A percentile compares a stretch with the other conserved stretches of the same genome.
phyloP scores from a whole-genome alignment of 495 filamentous ascomycete species.

The Gamarada debralockiae region DNA sequence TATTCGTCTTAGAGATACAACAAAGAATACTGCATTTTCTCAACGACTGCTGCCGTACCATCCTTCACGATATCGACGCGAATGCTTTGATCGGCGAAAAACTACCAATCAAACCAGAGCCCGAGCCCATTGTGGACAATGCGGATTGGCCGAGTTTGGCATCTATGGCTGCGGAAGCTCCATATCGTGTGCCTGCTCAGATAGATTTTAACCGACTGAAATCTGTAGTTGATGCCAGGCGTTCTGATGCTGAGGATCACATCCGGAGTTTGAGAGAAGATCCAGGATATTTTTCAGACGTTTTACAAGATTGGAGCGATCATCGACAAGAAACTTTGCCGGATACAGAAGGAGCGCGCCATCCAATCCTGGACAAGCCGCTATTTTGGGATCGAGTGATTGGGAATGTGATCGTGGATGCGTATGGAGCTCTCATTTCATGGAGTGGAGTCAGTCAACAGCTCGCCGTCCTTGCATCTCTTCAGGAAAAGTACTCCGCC shows the following conservation, averaged over 20 bases:
- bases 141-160: constrained; percentile 29
- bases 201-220: constrained; percentile 38
- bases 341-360: constrained; percentile 23
- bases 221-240: constrained; percentile 32
- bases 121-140: constrained; percentile 11
- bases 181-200: constrained; percentile 36
- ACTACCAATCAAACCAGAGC: constrained; percentile 23
- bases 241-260: constrained; percentile 38
- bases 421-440: constrained; percentile 24
- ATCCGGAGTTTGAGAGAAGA: constrained; percentile 45
- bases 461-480: constrained; percentile 21
- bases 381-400: constrained; percentile 34
- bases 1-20: constrained; percentile 41
- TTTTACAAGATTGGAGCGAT: constrained; percentile 34
- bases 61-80: constrained; percentile 37
- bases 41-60: constrained; percentile 29
- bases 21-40: constrained; percentile 35
- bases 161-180: constrained; percentile 34
- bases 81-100: constrained; percentile 15
- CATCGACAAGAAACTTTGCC: constrained; percentile 34
- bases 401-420: constrained; percentile 22
- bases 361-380: constrained; percentile 25
- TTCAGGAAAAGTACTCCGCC: constrained; percentile 28
- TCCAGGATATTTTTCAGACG: constrained; percentile 40
- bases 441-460: constrained; percentile 30